Evolutionary conservation across 805 yeast species (phyloP).

Genomic region (Cyberlindnera sargentensis): DNA sequence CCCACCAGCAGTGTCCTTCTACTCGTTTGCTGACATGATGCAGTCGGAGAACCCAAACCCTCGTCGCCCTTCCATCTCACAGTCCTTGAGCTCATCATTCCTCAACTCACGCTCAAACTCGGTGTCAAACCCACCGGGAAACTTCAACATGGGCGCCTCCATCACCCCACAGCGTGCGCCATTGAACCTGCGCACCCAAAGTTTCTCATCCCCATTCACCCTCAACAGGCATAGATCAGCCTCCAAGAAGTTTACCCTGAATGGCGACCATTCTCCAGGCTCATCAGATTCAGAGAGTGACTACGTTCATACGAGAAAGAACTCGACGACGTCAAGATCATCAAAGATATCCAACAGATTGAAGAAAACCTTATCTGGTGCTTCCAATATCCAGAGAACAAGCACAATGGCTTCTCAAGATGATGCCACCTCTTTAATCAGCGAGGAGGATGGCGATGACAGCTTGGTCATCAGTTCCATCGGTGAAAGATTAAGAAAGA

Average conservation of each 20-base stretch:
- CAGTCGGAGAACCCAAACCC: slow-evolving; percentile 52
- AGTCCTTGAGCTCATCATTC: slow-evolving; percentile 31
- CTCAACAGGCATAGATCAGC: slow-evolving; percentile 9
- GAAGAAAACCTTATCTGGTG: slow-evolving; percentile 6
- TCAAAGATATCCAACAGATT: slow-evolving; percentile 8
- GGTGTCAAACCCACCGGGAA: neutral
- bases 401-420: neutral
- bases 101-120: slow-evolving; percentile 19
- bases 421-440: slow-evolving; percentile 14
- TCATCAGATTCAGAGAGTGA: slow-evolving; percentile 25
- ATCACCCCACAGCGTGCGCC: slow-evolving; percentile 20
- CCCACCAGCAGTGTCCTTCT: slow-evolving; percentile 38
- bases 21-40: slow-evolving; percentile 76
- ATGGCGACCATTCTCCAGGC: slow-evolving; percentile 19
- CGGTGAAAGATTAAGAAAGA: slow-evolving; percentile 28
- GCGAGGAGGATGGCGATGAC: slow-evolving; percentile 10
- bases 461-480: slow-evolving; percentile 26
- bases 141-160: slow-evolving; percentile 1
- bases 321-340: slow-evolving; percentile 11
- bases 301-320: slow-evolving; percentile 10
- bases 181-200: slow-evolving; percentile 6
- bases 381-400: slow-evolving; percentile 2
- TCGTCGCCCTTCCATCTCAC: slow-evolving; percentile 53
- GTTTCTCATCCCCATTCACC: slow-evolving; percentile 31
- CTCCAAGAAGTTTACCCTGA: slow-evolving; percentile 17